Percentiles rank a stretch among this genome's conserved stretches.
These are phyloP conservation scores for Fusarium buxicola DNA, from an alignment of 2,329 filamentous ascomycete species.

Conservation along the genomic window DNA sequence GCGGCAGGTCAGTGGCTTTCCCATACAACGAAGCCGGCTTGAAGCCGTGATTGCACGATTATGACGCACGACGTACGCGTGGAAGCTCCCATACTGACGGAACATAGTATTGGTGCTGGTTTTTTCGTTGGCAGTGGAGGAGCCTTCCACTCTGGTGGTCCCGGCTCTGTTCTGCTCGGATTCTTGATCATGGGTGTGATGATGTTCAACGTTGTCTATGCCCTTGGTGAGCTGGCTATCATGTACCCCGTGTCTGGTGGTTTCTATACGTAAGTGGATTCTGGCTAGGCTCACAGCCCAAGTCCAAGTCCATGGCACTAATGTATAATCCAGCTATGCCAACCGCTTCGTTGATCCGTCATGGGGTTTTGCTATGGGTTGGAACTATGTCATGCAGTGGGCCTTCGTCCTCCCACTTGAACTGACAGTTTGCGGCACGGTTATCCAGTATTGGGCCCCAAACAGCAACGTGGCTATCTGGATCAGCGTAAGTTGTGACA, in stretches of 20 bases:
- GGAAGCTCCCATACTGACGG: slow-evolving; percentile 4
- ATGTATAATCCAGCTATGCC: slow-evolving; percentile 53
- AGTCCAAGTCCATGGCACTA: slow-evolving; percentile 2
- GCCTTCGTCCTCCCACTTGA: slow-evolving; percentile 60
- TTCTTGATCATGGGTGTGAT: slow-evolving; percentile 69
- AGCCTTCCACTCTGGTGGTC: slow-evolving; percentile 50
- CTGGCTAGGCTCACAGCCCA: not conserved
- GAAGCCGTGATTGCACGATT: slow-evolving; percentile 2
- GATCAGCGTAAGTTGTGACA: slow-evolving; percentile 55
- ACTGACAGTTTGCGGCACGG: slow-evolving; percentile 62
- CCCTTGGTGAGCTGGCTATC: slow-evolving; percentile 64
- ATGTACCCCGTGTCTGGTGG: slow-evolving; percentile 62
- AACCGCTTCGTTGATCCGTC: slow-evolving; percentile 68
- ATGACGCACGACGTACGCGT: not conserved
- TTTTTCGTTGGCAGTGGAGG: slow-evolving; percentile 70
- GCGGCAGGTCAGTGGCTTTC: slow-evolving; percentile 38
- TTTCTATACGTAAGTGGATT: slow-evolving; percentile 59
- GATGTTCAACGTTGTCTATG: slow-evolving; percentile 72
- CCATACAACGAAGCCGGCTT: slow-evolving; percentile 10
- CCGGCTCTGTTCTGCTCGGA: slow-evolving; percentile 58
- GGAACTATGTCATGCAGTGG: slow-evolving; percentile 62
- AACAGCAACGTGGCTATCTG: slow-evolving; percentile 62
- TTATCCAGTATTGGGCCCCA: slow-evolving; percentile 61
- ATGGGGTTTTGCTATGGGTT: slow-evolving; percentile 58
- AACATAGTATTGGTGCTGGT: slow-evolving; percentile 64